phyloP scores from a whole-genome alignment of 768 basidiomycete species.

The Lactarius vividus region DNA sequence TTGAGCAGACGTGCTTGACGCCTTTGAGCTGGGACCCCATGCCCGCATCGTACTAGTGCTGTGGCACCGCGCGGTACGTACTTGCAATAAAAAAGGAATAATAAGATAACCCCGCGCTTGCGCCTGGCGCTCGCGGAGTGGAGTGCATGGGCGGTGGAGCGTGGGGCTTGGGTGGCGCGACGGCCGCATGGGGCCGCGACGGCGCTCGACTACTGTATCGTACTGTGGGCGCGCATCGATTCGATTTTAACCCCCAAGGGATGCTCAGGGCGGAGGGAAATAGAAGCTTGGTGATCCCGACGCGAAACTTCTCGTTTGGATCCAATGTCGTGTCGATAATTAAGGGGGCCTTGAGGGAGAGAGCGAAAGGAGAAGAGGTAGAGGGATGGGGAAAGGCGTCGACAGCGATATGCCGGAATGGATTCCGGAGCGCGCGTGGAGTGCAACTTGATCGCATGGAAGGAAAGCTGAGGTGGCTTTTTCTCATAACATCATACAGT shows the following conservation, averaged over 20 bases:
- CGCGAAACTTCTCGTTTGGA: background rate
- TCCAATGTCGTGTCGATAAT: background rate
- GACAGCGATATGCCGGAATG: too few species aligned
- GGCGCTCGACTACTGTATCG: background rate
- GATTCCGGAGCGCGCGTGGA: background rate
- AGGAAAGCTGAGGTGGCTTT: background rate
- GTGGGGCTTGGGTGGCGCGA: background rate
- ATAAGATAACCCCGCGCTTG: background rate
- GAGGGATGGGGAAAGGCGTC: background rate
- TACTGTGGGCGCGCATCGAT: background rate
- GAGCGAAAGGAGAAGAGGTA: background rate
- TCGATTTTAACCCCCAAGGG: background rate
- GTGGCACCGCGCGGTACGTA: background rate
- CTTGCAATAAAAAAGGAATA: background rate
- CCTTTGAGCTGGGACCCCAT: too few species aligned
- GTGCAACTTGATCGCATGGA: slow-evolving; percentile 15
- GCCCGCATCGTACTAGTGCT: too few species aligned
- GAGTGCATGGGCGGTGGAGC: background rate
- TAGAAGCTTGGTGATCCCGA: background rate
- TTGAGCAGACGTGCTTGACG: background rate
- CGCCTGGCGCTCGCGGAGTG: background rate
- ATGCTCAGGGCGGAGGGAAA: background rate
- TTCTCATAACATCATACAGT: background rate
- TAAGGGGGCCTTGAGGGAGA: background rate
- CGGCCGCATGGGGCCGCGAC: background rate